phyloP scores from a whole-genome alignment of 1,284 basidiomycete genomes.

The Leccinum variabile region DNA sequence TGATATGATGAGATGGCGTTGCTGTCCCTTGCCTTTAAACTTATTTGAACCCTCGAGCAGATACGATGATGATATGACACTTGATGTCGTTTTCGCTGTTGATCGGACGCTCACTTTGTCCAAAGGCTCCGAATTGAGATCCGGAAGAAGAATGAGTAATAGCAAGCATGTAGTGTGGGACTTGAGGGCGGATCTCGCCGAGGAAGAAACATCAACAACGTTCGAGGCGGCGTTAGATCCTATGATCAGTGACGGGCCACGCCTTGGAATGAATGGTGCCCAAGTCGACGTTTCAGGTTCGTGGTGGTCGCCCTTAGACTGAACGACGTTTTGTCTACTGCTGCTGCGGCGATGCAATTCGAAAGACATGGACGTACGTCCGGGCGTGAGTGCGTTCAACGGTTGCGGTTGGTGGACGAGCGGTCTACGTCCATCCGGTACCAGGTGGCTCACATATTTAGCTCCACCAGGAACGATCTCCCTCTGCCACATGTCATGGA shows the following conservation, averaged over 20 bases:
- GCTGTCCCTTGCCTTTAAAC: background rate
- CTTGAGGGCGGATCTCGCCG: slow-evolving; percentile 34
- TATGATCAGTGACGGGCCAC: background rate
- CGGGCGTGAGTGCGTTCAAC: slow-evolving; percentile 2
- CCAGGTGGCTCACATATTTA: background rate
- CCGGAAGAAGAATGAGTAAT: slow-evolving; percentile 14
- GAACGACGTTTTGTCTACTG: slow-evolving; percentile 7
- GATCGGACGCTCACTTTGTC: slow-evolving; percentile 29
- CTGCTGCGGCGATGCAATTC: slow-evolving; percentile 11
- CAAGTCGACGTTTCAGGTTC: slow-evolving; percentile 18
- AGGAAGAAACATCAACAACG: slow-evolving; percentile 4
- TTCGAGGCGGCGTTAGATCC: slow-evolving; percentile 26
- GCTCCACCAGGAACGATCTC: background rate
- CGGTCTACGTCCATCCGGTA: background rate
- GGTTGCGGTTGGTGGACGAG: background rate
- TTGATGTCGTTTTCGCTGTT: background rate
- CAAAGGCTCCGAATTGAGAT: slow-evolving; percentile 27
- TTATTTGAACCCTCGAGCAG: slow-evolving; percentile 8
- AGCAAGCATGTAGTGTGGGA: slow-evolving; percentile 11
- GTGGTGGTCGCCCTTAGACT: background rate
- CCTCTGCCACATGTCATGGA: slow-evolving; percentile 9
- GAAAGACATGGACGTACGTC: background rate
- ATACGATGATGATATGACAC: background rate
- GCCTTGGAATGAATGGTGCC: slow-evolving; percentile 1
- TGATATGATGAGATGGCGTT: slow-evolving; percentile 27